Percentiles rank a stretch among this genome's conserved stretches.
phyloP scores from a whole-genome alignment of 768 basidiomycete genomes.

The Holtermanniella nyarrowii region DNA sequence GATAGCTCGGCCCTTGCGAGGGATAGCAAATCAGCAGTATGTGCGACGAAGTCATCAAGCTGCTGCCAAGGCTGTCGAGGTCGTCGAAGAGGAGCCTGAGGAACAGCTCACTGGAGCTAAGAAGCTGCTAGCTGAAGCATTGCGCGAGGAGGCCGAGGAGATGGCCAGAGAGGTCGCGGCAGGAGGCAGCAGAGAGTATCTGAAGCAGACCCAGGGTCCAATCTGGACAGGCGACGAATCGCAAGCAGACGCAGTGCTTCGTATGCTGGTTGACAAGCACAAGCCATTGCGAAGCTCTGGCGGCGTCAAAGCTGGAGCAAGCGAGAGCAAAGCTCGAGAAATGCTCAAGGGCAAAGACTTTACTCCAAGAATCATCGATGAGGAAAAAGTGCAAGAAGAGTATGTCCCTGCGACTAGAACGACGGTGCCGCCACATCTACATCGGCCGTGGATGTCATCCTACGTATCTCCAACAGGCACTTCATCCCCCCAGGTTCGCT shows the following conservation, averaged over 20 bases:
- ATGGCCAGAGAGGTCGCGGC: conserved; percentile 1
- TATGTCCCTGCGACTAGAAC: conserved; percentile 20
- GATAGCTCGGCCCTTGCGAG: no score
- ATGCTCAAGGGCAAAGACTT: conserved; percentile 42
- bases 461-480: conserved; percentile 14
- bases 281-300: conserved; percentile 56
- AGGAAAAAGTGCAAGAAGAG: background rate
- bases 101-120: conserved; percentile 33
- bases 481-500: conserved; percentile 25
- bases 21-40: no score
- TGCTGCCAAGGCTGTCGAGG: background rate
- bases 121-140: conserved; percentile 59
- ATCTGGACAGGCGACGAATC: conserved; percentile 75
- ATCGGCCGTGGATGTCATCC: conserved; percentile 35
- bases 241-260: conserved; percentile 57
- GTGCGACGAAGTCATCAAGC: background rate
- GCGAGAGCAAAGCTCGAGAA: conserved; percentile 26
- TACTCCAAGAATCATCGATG: conserved; percentile 17
- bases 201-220: conserved; percentile 47
- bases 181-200: conserved; percentile 23
- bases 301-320: conserved; percentile 24
- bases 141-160: conserved; percentile 36
- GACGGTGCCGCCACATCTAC: conserved; percentile 32
- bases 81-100: background rate
- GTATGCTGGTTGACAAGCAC: conserved; percentile 72